These are phyloP conservation scores for Trypanosomatidae sp. DNA, from an alignment of 208 protist species.

Conservation along the genomic window DNA sequence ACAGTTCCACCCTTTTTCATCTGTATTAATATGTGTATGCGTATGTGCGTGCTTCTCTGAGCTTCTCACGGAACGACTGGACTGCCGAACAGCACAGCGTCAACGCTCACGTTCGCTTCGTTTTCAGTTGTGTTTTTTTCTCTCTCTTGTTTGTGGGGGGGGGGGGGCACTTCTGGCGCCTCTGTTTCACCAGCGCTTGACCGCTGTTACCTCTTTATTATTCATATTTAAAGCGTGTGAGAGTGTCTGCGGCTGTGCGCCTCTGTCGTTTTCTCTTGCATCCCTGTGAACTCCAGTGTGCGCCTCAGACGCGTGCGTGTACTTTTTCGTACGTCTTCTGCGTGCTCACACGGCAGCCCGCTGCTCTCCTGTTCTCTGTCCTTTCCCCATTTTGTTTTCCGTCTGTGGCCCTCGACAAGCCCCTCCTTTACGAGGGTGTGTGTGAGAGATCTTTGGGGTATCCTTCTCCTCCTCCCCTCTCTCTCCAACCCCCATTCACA, in stretches of 20 bases:
- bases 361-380: background rate
- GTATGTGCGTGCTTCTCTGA: background rate
- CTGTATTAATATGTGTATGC: background rate
- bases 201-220: background rate
- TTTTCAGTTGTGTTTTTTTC: background rate
- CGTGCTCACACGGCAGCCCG: background rate
- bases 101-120: background rate
- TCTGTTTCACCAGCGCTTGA: background rate
- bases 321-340: too few species aligned
- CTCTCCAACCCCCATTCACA: background rate
- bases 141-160: background rate
- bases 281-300: background rate
- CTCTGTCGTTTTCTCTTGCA: background rate
- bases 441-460: background rate
- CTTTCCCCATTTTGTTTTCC: background rate
- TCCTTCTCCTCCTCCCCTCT: background rate
- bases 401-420: background rate
- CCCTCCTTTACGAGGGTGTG: background rate
- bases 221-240: background rate
- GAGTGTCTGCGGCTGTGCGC: background rate
- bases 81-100: background rate
- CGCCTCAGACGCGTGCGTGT: background rate
- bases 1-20: background rate
- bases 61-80: background rate
- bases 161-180: too few species aligned